Evolutionary conservation across 2,329 filamentous ascomycete species (phyloP), one percentile per base, ranked within the genome.

Genomic region (Colletotrichum navitas): DNA sequence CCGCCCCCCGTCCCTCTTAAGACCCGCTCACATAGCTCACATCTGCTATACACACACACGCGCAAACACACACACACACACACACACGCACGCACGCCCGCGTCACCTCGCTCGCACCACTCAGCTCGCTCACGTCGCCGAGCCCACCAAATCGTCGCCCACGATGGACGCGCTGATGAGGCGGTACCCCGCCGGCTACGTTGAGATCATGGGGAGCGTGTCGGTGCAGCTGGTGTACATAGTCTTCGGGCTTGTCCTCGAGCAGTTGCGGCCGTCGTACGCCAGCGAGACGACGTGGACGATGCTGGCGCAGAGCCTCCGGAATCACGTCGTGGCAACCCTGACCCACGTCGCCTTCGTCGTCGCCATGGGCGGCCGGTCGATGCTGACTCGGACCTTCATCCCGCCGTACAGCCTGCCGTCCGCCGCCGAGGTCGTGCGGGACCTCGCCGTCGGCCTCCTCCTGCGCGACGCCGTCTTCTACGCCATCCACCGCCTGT

Each of bases 161-260:
- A 43, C 24, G n/a, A 63, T 63, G 61, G 32, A 54, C 61, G 10
- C 21, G 43, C 21, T 63, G 34, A 34, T 63, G n/a, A 49, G 41
- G 4, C 10, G 47, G 7, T 63, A 51, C 24, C 61, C 45, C 34
- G 29, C 61, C 18, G 61, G 16, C 14, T 63, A 63, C 47, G 36
- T 63, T 10, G 61, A 63, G 47, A 21, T 63, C 34, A 51, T 63
- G 45, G 61, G 61, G 6, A 63, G 61, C 34, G 32, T 63, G 14
- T 34, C 43, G 5, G 24, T 63, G 24, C 61, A 63, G 47, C n/a
- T 32, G 47, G 47, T 51, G 18, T 63, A 63, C n/a, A 26, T 63
- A 21, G 34, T 26, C 26, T 16, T 47, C 3, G 61, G 61, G 11
- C 47, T 63, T 3, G 18, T 54, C 34, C 24, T 54, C 47, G 61